Conservation (phyloP, 208 protist genomes). For the Trypanosoma grayi region DNA sequence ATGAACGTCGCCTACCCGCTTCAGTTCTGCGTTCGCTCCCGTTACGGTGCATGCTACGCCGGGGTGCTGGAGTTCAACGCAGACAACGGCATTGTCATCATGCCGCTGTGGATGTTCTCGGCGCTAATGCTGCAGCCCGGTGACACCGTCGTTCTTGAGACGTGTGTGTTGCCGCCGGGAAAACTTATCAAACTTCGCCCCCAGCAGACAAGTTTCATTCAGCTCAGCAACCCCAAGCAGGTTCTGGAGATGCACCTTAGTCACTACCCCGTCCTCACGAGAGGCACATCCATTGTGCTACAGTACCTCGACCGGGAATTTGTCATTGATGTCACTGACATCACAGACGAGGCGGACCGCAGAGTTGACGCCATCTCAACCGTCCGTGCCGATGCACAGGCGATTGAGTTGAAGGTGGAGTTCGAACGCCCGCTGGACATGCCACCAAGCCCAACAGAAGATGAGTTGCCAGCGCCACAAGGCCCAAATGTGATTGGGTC, state of each 20-base stretch:
- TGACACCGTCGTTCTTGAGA: slow-evolving; percentile 67
- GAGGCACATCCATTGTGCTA: slow-evolving; percentile 89
- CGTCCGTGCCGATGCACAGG: slow-evolving; percentile 75
- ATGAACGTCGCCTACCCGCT: slow-evolving; percentile 90
- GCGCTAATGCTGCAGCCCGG: slow-evolving; percentile 63
- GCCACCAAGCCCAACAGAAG: slow-evolving; percentile 60
- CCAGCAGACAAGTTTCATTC: slow-evolving; percentile 88
- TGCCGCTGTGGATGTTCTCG: slow-evolving; percentile 94
- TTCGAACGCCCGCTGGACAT: slow-evolving; percentile 92
- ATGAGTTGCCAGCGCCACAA: slow-evolving; percentile 13
- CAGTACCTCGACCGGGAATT: slow-evolving; percentile 88
- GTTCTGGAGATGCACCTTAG: slow-evolving; percentile 90
- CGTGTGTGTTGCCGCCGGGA: slow-evolving; percentile 74
- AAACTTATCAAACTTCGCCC: slow-evolving; percentile 91
- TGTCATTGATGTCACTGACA: slow-evolving; percentile 84
- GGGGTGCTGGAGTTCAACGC: slow-evolving; percentile 94
- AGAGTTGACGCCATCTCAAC: slow-evolving; percentile 84
- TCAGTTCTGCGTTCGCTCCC: slow-evolving; percentile 80
- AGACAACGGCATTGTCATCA: slow-evolving; percentile 80
- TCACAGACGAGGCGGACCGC: slow-evolving; percentile 44
- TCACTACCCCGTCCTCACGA: slow-evolving; percentile 90
- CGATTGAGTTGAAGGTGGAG: slow-evolving; percentile 93
- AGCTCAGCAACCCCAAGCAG: slow-evolving; percentile 91
- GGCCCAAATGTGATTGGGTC: slow-evolving; percentile 61
- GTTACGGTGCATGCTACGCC: slow-evolving; percentile 55